phyloP scores from a whole-genome alignment of 352 stramenopile genomes.

The Globisporangium iwayamae region DNA sequence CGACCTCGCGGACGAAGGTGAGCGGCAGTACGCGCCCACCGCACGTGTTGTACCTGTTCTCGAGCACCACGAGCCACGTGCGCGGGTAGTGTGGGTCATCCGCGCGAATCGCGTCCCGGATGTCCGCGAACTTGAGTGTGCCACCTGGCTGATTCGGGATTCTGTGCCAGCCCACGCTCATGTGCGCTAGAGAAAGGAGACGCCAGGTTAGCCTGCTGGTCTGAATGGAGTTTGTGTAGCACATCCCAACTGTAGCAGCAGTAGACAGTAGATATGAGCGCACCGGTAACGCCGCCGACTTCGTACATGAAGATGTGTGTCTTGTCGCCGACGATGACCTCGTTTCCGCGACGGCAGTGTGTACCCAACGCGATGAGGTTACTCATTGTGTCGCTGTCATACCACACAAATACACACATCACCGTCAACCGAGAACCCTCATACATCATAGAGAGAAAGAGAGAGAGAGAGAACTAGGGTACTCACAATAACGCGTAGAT shows the following conservation, averaged over 20 bases:
- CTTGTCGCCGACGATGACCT: slow-evolving; percentile 94
- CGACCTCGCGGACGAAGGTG: slow-evolving; percentile 78
- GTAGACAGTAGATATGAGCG: slow-evolving; percentile 3
- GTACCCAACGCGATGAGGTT: slow-evolving; percentile 95
- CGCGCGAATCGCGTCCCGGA: slow-evolving; percentile 68
- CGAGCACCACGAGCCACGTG: slow-evolving; percentile 91
- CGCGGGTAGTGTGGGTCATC: slow-evolving; percentile 80
- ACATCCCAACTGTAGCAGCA: neutral
- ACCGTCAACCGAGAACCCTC: no score
- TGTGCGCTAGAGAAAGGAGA: slow-evolving; percentile 46
- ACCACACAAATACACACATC: no score
- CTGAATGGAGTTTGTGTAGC: no score
- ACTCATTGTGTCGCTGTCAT: slow-evolving; percentile 91
- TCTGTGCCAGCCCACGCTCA: slow-evolving; percentile 88
- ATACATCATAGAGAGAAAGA: neutral
- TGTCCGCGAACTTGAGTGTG: slow-evolving; percentile 78
- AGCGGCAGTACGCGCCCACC: slow-evolving; percentile 89
- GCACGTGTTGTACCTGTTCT: slow-evolving; percentile 98
- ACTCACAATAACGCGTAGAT: slow-evolving; percentile 94
- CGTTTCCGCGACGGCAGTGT: slow-evolving; percentile 91
- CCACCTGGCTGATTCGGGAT: slow-evolving; percentile 82
- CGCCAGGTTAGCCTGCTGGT: neutral
- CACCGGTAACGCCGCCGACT: slow-evolving; percentile 84
- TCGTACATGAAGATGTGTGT: slow-evolving; percentile 98
- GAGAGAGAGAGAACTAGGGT: no score